Base-by-base conservation (phyloP, 108 stramenopile genomes). In the Fragilaria crotonensis region DNA sequence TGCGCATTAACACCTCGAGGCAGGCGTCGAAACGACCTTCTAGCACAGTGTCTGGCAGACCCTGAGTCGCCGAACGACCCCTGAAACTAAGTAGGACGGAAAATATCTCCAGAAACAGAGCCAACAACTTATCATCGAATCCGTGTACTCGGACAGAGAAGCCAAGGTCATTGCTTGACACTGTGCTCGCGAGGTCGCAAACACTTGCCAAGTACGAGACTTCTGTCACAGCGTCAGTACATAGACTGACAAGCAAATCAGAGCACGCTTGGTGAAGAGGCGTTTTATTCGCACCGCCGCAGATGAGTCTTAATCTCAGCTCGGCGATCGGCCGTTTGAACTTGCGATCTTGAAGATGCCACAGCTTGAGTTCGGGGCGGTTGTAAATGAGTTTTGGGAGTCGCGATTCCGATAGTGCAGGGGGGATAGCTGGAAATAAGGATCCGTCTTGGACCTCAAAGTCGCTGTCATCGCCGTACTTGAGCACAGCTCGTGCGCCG, bases 241-340 rank as follows among this genome's bases (percentile, higher is more conserved):
- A 77, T 30, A 93, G 61, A 19, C 67, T 57, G 21, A 86, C 86
- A 36, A 87, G 63, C 17, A 93, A 48, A 25, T 87, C 85, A 31
- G 85, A 74, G 65, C 85, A 87, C 4, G 82, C 87, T 33, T 64
- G 60, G 46, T 88, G 83, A 14, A 93, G 65, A 21, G 84, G 72
- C 28, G 85, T 67, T 57, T 77, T 66, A 59, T 82, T 75, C 25
- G 81, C 74, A 21, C 69, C 72, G 18, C 53, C 79, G 56, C 85
- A 89, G 9, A 70, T 61, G 14, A 93, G 45, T 48, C 64, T 64
- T 4, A 87, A 30, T 17, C 91, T 83, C 20, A 93, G 62, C 44
- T 93, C 91, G 0, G 81, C 85, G 17, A 82, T 71, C n/a, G 91
- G 91, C 18, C 85, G 59, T 25, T 84, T 78, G 61, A 93, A 93